Evolutionary conservation across 768 basidiomycete species (phyloP), one percentile per base, ranked within the genome.

Genomic region (Exidia glandulosa): DNA sequence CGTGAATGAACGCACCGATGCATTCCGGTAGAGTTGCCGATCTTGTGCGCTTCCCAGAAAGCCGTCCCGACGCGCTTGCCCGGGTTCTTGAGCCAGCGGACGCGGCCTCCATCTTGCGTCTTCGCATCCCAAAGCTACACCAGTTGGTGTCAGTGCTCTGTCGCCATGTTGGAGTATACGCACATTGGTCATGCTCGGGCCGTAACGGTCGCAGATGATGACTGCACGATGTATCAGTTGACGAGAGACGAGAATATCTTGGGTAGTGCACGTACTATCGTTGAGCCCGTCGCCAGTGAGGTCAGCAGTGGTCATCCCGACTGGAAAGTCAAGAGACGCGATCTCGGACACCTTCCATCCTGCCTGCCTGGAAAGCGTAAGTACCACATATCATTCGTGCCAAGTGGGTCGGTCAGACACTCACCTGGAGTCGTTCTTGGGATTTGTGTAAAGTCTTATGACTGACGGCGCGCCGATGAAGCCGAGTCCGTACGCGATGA

Each of bases 401-500:
- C 10, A 32, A 30, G 31, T 14, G 31, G 16, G 16, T 23, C 12
- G 56, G 12, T 10, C 13, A 30, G 7, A 12, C 19, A 29, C 19
- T 14, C 13, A 23, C 10, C 56, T 57, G 7, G 13, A 12, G 14
- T 29, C 31, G 32, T 34, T 29, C 12, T 25, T 34, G 2, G 60
- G 55, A 30, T 63, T 64, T 3, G 54, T 19, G 47, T 47, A 63
- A 30, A 64, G 61, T 10, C 57, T 64, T 52, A 64, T 61, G 3
- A 37, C 31, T 12, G 29, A 19, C 13, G 16, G 29, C 13, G 19
- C 12, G 25, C 31, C 56, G 13, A 10, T 52, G 9, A 59, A 54
- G 27, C 66, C 65, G n/a, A 67, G 62, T 2, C 66, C 65, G 58
- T 64, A 66, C 2, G 58, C 66, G 52, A 67, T 54, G 52, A 67